These are phyloP conservation scores for Cenchrus purpureus DNA, from an alignment of 176 grass and related monocot species.

Conservation along the genomic window DNA sequence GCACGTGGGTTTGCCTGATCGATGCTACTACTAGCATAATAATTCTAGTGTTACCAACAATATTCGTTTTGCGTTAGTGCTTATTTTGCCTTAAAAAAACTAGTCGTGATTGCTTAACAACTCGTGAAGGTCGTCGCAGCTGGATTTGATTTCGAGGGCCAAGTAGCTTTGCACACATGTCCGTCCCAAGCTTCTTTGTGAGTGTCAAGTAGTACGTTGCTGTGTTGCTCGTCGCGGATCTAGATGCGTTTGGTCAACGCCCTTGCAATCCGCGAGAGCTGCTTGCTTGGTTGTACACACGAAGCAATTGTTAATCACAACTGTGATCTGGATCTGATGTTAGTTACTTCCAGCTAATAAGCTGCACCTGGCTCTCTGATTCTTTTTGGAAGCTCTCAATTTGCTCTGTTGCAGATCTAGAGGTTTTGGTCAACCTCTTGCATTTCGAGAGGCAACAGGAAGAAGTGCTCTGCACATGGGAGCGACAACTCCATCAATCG, in stretches of 20 bases:
- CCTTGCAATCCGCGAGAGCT: not conserved
- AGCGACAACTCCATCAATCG: not conserved
- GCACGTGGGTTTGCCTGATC: not conserved
- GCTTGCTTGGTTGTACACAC: not conserved
- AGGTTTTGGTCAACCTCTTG: not conserved
- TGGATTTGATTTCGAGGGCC: slow-evolving; percentile 7
- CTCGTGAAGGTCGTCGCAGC: not conserved
- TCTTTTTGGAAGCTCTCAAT: not conserved
- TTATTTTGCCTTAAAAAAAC: not conserved
- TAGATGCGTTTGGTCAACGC: slow-evolving; percentile 21
- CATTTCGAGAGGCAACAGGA: not conserved
- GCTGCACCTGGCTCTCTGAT: slow-evolving; percentile 10
- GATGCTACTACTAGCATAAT: not conserved
- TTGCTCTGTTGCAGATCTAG: not conserved
- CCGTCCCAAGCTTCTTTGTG: not conserved
- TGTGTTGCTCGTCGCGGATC: slow-evolving; percentile 12
- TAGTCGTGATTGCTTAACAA: not conserved
- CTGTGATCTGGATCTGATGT: not conserved
- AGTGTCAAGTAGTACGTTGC: not conserved
- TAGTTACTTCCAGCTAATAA: not conserved
- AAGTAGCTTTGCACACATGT: not conserved
- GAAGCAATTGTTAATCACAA: not conserved
- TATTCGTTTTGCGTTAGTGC: not conserved
- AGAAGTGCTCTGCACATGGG: not conserved
- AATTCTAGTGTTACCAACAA: not conserved